Evolutionary conservation across 106 monocot genomes (phyloP), one percentile per base, ranked within the genome.

Genomic region (Dioscorea dumetorum): DNA sequence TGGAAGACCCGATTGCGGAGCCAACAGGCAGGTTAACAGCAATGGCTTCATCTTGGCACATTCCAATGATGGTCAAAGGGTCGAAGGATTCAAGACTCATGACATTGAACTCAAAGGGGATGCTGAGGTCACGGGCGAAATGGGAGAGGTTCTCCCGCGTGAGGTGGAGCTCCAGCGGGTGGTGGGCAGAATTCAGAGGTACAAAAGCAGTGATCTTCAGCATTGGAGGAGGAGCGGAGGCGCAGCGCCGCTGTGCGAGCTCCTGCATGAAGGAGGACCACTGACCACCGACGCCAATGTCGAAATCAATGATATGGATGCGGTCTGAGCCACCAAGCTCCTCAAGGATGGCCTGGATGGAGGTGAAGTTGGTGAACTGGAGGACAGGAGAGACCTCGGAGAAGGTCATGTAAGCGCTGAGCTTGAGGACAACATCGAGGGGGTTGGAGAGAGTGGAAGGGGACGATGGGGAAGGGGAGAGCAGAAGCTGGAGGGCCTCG

Each of bases 191-290:
- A 12, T 78, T 68, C 12, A 62, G 49, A 17, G 88, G 72, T 17
- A 78, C 84, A 33, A 91, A 86, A 16, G 88, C 91, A 1, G 95
- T 89, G 64, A 97, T 78, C 69, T 80, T 91, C 6, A 91, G 76
- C 17, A 28, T 28, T 28, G 68, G 62, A 0, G 83, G 81, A 1
- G 72, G 32, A 11, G 73, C 23, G 10, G 60, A 75, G 0, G 73
- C 59, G 59, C 77, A 57, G 22, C 79, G 79, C 22, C 91, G 62
- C 72, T 86, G 85, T 1, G 91, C 82, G 8, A 95, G 73, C 75
- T 95, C 95, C 65, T 91, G 91, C 77, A 97, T 73, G 76, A 97
- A 82, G 24, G 95, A 80, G 1, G 95, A 77, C 95, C 95, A 97
- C 33, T 89, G 88, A 20, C 88, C 80, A 9, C 95, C 95, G 2